phyloP scores from a whole-genome alignment of 352 stramenopile species.

The Globisporangium yorkense region DNA sequence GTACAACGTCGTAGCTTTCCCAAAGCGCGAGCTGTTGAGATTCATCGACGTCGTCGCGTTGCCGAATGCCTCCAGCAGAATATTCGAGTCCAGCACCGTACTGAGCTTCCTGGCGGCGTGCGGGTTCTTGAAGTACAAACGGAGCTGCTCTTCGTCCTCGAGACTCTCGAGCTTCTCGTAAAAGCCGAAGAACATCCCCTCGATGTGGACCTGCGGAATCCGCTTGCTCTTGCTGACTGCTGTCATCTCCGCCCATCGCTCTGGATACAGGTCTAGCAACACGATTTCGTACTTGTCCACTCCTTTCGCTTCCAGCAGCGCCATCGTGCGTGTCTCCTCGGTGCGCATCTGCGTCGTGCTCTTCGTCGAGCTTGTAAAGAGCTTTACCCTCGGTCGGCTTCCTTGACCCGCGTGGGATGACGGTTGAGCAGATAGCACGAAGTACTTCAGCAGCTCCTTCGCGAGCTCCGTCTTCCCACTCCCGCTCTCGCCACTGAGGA shows the following conservation, averaged over 20 bases:
- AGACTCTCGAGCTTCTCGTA: slow-evolving; percentile 75
- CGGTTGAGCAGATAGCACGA: slow-evolving; percentile 48
- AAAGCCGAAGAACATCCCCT: slow-evolving; percentile 68
- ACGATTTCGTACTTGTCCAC: slow-evolving; percentile 64
- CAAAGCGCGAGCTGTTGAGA: slow-evolving; percentile 71
- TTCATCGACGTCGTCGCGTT: slow-evolving; percentile 64
- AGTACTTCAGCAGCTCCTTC: slow-evolving; percentile 79
- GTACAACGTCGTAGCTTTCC: slow-evolving; percentile 49
- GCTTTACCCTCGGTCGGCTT: slow-evolving; percentile 32
- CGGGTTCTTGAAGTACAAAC: slow-evolving; percentile 75
- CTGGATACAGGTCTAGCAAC: slow-evolving; percentile 53
- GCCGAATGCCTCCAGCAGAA: slow-evolving; percentile 73
- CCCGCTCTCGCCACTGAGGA: slow-evolving; percentile 62
- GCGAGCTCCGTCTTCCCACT: slow-evolving; percentile 73
- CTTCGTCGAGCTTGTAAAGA: slow-evolving; percentile 82
- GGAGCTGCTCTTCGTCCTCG: slow-evolving; percentile 73
- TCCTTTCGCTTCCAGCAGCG: slow-evolving; percentile 66
- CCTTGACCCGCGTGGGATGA: slow-evolving; percentile 12
- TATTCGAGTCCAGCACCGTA: slow-evolving; percentile 58
- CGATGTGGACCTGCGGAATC: slow-evolving; percentile 69
- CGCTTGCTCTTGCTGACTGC: slow-evolving; percentile 60
- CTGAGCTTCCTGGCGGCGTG: slow-evolving; percentile 53
- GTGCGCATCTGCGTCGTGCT: slow-evolving; percentile 81
- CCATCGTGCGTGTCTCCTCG: slow-evolving; percentile 64
- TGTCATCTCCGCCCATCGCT: slow-evolving; percentile 67